Evolutionary conservation across 257 asterid genomes (phyloP).

Genomic region (Capsicum pubescens): DNA sequence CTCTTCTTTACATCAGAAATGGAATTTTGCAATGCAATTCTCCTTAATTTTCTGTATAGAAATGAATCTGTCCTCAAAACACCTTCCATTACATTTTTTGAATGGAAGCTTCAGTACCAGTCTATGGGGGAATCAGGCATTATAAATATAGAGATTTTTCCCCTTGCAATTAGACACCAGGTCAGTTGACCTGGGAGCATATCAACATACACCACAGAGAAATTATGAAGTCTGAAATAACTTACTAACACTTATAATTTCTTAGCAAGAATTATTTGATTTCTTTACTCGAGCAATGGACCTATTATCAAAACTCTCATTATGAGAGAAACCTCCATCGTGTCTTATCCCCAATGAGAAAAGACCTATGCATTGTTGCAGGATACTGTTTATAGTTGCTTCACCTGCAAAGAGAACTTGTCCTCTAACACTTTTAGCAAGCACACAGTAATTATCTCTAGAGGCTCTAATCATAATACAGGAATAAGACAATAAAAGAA

Average conservation of each 20-base stretch:
- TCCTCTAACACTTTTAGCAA: constrained; percentile 76
- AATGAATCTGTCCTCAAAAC: too few species aligned
- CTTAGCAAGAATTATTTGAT: constrained; percentile 33
- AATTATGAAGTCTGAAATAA: constrained; percentile 66
- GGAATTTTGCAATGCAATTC: too few species aligned
- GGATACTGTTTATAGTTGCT: constrained; percentile 80
- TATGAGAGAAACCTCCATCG: constrained; percentile 75
- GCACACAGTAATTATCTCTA: constrained; percentile 85
- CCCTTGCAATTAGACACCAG: constrained; percentile 51
- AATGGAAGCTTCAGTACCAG: constrained; percentile 39
- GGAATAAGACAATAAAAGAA: constrained; percentile 86
- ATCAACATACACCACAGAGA: constrained; percentile 44
- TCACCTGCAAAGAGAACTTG: constrained; percentile 87
- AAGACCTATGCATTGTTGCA: constrained; percentile 93
- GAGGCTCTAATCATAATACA: constrained; percentile 92
- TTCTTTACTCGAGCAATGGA: constrained; percentile 39
- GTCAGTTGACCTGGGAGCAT: constrained; percentile 57
- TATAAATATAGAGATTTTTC: constrained; percentile 49
- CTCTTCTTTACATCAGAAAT: too few species aligned
- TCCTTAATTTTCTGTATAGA: too few species aligned
- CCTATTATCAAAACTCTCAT: constrained; percentile 64
- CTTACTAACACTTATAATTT: constrained; percentile 43
- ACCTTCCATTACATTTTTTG: too few species aligned
- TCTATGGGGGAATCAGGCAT: constrained; percentile 57
- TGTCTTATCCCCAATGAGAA: constrained; percentile 81